A percentile compares a stretch with the other conserved stretches of the same genome.
These are phyloP conservation scores for Trametes cinnabarina DNA, from an alignment of 768 basidiomycete genomes.

Conservation along the genomic window DNA sequence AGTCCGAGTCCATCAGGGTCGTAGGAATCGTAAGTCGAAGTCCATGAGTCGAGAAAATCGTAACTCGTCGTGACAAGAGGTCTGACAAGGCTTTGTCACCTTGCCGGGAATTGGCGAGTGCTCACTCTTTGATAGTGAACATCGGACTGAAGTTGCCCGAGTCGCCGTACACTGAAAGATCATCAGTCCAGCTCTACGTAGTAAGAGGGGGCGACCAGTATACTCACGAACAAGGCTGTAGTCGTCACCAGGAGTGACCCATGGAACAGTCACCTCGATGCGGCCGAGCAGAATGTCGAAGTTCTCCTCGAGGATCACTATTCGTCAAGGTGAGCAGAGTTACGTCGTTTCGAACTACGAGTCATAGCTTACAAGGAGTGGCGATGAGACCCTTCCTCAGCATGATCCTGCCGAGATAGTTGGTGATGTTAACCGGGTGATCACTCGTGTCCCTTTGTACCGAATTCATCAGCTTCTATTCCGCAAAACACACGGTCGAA, in stretches of 20 bases:
- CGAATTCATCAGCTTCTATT: no score
- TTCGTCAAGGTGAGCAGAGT: not conserved
- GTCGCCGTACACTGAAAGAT: slow-evolving; percentile 43
- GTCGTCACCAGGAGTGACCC: slow-evolving; percentile 27
- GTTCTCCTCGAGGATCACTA: slow-evolving; percentile 32
- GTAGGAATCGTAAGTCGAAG: not conserved
- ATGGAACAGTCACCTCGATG: slow-evolving; percentile 36
- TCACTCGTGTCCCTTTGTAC: slow-evolving; percentile 33
- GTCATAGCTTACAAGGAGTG: slow-evolving; percentile 24
- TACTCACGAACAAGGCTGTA: slow-evolving; percentile 41
- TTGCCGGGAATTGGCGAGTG: not conserved
- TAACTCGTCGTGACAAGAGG: no score
- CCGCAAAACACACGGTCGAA: not conserved
- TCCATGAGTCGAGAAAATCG: not conserved
- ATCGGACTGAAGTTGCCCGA: slow-evolving; percentile 42
- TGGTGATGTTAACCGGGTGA: slow-evolving; percentile 39
- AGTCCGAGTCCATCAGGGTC: not conserved
- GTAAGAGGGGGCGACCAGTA: not conserved
- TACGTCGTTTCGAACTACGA: not conserved
- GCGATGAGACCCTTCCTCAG: slow-evolving; percentile 25
- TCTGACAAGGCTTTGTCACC: no score
- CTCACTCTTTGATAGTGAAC: slow-evolving; percentile 33
- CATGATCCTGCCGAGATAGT: slow-evolving; percentile 18
- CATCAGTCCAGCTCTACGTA: not conserved
- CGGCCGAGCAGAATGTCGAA: slow-evolving; percentile 35